Conservation (phyloP, 2,329 filamentous ascomycete genomes). For the Penicillium sp. region DNA sequence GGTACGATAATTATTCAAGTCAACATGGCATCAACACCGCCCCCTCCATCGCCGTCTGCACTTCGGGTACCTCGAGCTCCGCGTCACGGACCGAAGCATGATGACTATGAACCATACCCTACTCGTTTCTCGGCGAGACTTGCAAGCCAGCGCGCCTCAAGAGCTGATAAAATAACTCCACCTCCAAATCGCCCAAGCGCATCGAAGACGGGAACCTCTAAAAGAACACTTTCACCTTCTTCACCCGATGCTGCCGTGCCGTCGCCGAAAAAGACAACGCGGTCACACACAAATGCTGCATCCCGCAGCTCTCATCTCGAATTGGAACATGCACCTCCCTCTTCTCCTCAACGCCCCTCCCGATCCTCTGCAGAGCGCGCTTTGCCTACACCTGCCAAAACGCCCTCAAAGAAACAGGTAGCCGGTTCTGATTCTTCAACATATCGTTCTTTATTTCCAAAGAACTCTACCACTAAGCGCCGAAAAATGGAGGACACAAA, state of each 20-base stretch:
- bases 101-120: conserved; percentile 40
- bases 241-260: conserved; percentile 12
- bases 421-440: conserved; percentile 46
- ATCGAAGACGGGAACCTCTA: conserved; percentile 18
- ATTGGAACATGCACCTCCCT: conserved; percentile 19
- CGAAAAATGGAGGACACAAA: conserved; percentile 42
- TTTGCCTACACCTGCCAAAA: conserved; percentile 61
- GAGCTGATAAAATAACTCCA: conserved; percentile 29
- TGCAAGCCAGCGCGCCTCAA: conserved; percentile 33
- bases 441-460: conserved; percentile 54
- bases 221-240: conserved; percentile 13
- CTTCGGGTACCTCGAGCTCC: conserved; percentile 45
- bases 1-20: neutral
- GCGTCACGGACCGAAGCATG: conserved; percentile 45
- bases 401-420: conserved; percentile 53
- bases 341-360: conserved; percentile 22
- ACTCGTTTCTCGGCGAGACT: conserved; percentile 42
- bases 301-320: conserved; percentile 6
- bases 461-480: conserved; percentile 47
- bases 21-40: conserved; percentile 46
- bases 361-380: conserved; percentile 37
- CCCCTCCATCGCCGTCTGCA: conserved; percentile 33
- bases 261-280: conserved; percentile 26
- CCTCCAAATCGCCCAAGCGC: conserved; percentile 29
- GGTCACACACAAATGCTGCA: conserved; percentile 1